Evolutionary conservation across 352 stramenopile species (phyloP).

Genomic region (Bremia lactucae): DNA sequence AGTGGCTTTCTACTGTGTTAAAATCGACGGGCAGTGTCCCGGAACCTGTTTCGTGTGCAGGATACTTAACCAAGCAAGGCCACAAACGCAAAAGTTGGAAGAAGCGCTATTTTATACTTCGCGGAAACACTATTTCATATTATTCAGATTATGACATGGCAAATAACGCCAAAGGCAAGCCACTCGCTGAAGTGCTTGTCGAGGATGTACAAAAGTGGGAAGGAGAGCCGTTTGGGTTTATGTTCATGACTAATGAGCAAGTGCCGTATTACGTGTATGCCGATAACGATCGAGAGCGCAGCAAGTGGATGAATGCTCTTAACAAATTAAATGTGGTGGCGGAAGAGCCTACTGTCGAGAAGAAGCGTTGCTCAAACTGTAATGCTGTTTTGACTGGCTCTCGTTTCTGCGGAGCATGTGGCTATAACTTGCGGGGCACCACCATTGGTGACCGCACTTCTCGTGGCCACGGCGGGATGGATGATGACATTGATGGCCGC

Average conservation of each 20-base stretch:
- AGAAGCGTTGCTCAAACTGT: slow-evolving; percentile 82
- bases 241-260: slow-evolving; percentile 85
- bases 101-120: slow-evolving; percentile 84
- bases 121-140: slow-evolving; percentile 64
- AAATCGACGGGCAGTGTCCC: slow-evolving; percentile 58
- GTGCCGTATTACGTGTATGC: slow-evolving; percentile 87
- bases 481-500: slow-evolving; percentile 37
- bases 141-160: slow-evolving; percentile 83
- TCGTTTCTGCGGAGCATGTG: slow-evolving; percentile 81
- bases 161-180: slow-evolving; percentile 67
- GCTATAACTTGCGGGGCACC: slow-evolving; percentile 77
- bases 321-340: slow-evolving; percentile 59
- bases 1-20: slow-evolving; percentile 68
- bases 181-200: slow-evolving; percentile 69
- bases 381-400: slow-evolving; percentile 75
- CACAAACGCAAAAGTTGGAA: slow-evolving; percentile 89
- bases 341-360: slow-evolving; percentile 63
- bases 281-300: slow-evolving; percentile 79
- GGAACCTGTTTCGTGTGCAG: slow-evolving; percentile 67
- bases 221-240: slow-evolving; percentile 79
- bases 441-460: slow-evolving; percentile 41
- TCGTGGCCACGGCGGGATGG: slow-evolving; percentile 12
- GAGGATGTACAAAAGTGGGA: slow-evolving; percentile 83
- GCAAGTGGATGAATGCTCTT: slow-evolving; percentile 83
- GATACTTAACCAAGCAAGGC: slow-evolving; percentile 84